A percentile compares a stretch with the other conserved stretches of the same genome.
Evolutionary conservation across 2,329 filamentous ascomycete species (phyloP).

Genomic region (Colletotrichum magnum): DNA sequence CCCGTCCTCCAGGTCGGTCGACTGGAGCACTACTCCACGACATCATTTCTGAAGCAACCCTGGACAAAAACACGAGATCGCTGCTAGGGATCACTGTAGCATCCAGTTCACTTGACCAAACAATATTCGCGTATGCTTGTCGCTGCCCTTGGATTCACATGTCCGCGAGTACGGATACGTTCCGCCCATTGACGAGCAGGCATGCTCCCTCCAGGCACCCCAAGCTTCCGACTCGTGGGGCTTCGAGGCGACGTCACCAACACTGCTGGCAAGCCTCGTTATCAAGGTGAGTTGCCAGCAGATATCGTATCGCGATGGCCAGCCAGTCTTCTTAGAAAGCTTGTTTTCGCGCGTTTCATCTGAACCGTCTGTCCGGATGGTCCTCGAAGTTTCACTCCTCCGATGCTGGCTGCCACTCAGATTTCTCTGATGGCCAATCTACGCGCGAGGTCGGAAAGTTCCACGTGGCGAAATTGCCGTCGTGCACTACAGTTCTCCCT

Average conservation of each 20-base stretch:
- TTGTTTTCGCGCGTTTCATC: conserved; percentile 37
- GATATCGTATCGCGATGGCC: neutral
- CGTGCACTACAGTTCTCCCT: neutral
- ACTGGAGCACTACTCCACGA: no score
- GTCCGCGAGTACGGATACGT: conserved; percentile 35
- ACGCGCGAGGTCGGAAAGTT: conserved; percentile 17
- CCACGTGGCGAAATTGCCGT: conserved; percentile 7
- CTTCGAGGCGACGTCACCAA: conserved; percentile 1
- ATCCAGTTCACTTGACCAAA: no score
- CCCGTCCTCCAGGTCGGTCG: no score
- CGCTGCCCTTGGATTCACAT: conserved; percentile 1
- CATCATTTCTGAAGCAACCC: no score
- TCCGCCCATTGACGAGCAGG: conserved; percentile 1
- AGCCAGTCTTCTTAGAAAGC: conserved; percentile 6
- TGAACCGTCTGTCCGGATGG: conserved; percentile 1
- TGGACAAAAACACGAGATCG: no score
- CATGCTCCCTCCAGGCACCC: conserved; percentile 17
- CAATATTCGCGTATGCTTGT: no score
- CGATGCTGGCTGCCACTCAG: conserved; percentile 18
- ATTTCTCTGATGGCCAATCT: neutral
- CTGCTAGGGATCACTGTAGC: no score
- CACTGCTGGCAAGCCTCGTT: neutral
- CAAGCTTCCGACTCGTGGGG: conserved; percentile 5
- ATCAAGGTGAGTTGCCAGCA: neutral
- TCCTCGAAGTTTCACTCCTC: conserved; percentile 22